Percentiles rank a stretch among this genome's conserved stretches.
Evolutionary conservation across 768 basidiomycete genomes (phyloP).

Genomic region (Sporobolomyces phaffii): DNA sequence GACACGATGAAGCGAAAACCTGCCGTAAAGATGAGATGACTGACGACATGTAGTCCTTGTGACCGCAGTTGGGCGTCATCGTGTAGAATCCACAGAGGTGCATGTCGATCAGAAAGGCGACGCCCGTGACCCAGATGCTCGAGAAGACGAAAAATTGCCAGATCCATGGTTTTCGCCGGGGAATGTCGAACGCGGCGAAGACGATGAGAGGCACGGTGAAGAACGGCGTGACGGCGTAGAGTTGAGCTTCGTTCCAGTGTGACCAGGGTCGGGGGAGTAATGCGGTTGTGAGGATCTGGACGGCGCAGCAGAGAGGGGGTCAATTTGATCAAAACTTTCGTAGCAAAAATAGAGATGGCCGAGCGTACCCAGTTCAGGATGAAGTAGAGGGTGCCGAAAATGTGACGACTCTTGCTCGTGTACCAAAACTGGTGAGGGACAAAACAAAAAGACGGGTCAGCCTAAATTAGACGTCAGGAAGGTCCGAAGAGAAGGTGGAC

Average conservation of each 20-base stretch:
- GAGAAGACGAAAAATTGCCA: constrained; percentile 60
- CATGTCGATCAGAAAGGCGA: constrained; percentile 30
- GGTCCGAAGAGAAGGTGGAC: no score
- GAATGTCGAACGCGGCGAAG: constrained; percentile 68
- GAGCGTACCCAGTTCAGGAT: constrained; percentile 65
- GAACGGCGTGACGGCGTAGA: constrained; percentile 51
- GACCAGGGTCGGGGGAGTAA: constrained; percentile 46
- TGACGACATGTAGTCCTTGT: constrained; percentile 46
- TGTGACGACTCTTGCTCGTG: constrained; percentile 52
- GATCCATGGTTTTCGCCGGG: constrained; percentile 55
- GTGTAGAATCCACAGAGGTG: constrained; percentile 42
- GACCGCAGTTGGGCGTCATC: constrained; percentile 39
- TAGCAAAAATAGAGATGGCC: no score
- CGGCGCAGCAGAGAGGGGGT: constrained; percentile 41
- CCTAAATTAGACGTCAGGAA: neutral
- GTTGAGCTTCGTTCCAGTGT: constrained; percentile 46
- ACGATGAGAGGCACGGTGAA: constrained; percentile 60
- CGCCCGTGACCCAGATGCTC: constrained; percentile 7
- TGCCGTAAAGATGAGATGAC: constrained; percentile 14
- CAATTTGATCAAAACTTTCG: no score
- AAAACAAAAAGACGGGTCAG: neutral
- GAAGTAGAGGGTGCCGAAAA: constrained; percentile 62
- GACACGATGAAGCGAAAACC: constrained; percentile 10
- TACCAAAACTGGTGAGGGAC: constrained; percentile 14
- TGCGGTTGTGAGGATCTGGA: constrained; percentile 61